Conservation (phyloP, 1,139 yeast species). For the Yamadazyma atmosphaerica region DNA sequence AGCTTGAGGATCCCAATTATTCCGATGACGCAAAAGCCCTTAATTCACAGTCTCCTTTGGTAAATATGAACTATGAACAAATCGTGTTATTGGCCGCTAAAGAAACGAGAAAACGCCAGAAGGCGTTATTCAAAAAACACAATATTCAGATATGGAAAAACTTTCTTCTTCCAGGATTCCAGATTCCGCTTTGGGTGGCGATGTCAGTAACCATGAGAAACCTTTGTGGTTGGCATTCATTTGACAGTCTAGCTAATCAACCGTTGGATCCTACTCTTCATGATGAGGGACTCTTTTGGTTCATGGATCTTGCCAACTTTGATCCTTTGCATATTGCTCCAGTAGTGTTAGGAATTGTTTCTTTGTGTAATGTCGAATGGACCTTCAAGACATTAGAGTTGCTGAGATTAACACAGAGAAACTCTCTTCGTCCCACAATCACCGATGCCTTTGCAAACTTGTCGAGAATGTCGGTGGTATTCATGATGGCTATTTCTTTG, state of each 20-base stretch:
- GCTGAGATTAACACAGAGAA: slow-evolving; percentile 41
- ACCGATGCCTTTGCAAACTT: slow-evolving; percentile 62
- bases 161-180: slow-evolving; percentile 69
- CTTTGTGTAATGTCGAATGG: slow-evolving; percentile 82
- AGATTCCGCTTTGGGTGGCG: slow-evolving; percentile 85
- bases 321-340: slow-evolving; percentile 74
- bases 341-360: slow-evolving; percentile 63
- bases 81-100: slow-evolving; percentile 70
- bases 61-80: slow-evolving; percentile 71
- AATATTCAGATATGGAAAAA: slow-evolving; percentile 82
- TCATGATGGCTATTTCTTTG: slow-evolving; percentile 79
- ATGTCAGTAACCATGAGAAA: slow-evolving; percentile 76
- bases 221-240: slow-evolving; percentile 69
- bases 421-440: slow-evolving; percentile 54
- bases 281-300: slow-evolving; percentile 61
- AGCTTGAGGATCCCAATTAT: slow-evolving; percentile 8
- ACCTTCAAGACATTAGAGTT: slow-evolving; percentile 54
- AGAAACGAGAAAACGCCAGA: slow-evolving; percentile 76
- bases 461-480: slow-evolving; percentile 72
- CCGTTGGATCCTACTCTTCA: slow-evolving; percentile 58
- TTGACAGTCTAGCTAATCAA: slow-evolving; percentile 44
- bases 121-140: slow-evolving; percentile 61
- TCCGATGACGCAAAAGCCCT: slow-evolving; percentile 13
- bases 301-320: slow-evolving; percentile 54
- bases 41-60: slow-evolving; percentile 27